These are phyloP conservation scores for Nidularia sp. DNA, from an alignment of 768 basidiomycete genomes.

Conservation along the genomic window DNA sequence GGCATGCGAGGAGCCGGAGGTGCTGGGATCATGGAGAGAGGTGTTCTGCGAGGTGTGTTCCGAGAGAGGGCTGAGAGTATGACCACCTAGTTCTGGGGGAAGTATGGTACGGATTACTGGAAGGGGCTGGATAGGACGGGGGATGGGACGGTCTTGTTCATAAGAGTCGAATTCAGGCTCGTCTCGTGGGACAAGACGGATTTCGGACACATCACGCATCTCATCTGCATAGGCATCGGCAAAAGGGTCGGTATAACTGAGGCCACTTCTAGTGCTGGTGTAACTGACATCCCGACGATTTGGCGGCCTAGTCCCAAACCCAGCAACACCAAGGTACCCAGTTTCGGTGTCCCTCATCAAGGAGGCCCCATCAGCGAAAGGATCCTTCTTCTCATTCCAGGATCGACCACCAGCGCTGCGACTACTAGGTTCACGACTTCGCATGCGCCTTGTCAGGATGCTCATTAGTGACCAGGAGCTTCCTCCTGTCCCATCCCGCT, in stretches of 20 bases:
- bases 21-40: slow-evolving; percentile 16
- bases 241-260: slow-evolving; percentile 48
- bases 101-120: slow-evolving; percentile 23
- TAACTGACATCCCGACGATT: slow-evolving; percentile 31
- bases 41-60: slow-evolving; percentile 31
- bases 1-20: slow-evolving; percentile 20
- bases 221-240: slow-evolving; percentile 35
- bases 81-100: slow-evolving; percentile 24
- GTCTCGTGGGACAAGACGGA: slow-evolving; percentile 11
- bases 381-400: slow-evolving; percentile 45
- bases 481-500: slow-evolving; percentile 36
- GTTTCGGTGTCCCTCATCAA: slow-evolving; percentile 30
- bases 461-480: slow-evolving; percentile 53
- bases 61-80: slow-evolving; percentile 33
- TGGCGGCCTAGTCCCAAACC: slow-evolving; percentile 15
- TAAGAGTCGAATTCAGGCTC: slow-evolving; percentile 1
- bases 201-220: slow-evolving; percentile 14
- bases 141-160: background rate
- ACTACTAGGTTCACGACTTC: slow-evolving; percentile 37
- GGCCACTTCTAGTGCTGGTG: slow-evolving; percentile 24
- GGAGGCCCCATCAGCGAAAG: slow-evolving; percentile 42
- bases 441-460: slow-evolving; percentile 32
- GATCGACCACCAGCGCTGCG: slow-evolving; percentile 22
- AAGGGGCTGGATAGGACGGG: slow-evolving; percentile 10
- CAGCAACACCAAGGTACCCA: slow-evolving; percentile 18